Evolutionary conservation across 306 rosid genomes (phyloP), one percentile per base, ranked within the genome.

Genomic region (Cicer judaicum): DNA sequence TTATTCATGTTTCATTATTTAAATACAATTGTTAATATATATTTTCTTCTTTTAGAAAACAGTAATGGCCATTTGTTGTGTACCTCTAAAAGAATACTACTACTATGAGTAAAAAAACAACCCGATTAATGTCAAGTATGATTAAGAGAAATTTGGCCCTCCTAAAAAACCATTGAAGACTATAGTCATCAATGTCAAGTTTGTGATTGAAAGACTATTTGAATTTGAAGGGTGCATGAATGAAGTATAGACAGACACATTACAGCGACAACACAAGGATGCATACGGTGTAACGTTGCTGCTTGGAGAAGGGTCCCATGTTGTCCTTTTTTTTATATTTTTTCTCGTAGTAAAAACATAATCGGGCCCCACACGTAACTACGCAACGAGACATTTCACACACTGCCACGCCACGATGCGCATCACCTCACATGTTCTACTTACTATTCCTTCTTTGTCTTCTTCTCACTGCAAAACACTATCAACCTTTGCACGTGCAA

Each of bases 381-480:
- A 78, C 67, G 1, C 43, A 79, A 53, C 8, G 70, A 7, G 44
- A 60, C 81, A 65, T 19, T 64, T 77, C 16, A 83, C 65, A 39
- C 78, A 1, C 83, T 63, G 87, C 84, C 64, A 18, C 18, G 52
- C 50, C 55, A 60, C 85, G 66, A 55, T 82, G 59, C 84, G 70
- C 56, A 56, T 77, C 72, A 50, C 77, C 52, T 77, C 88, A 68
- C 91, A 86, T 80, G 89, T 78, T 85, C 83, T 24, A 72, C 76
- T 78, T 18, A 56, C 70, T n/a, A 29, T 68, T 46, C n/a, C 67
- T 47, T 6, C 8, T 54, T 66, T 75, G 78, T 78, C 41, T 49
- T 74, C 56, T 68, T 69, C 73, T 55, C 11, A 57, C 63, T 75
- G 38, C 72, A 60, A 61, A 61, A 52, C 54, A 60, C 13, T 56